Base-by-base conservation (phyloP, 305 asterid genomes). In the Fraxinus platypoda region DNA sequence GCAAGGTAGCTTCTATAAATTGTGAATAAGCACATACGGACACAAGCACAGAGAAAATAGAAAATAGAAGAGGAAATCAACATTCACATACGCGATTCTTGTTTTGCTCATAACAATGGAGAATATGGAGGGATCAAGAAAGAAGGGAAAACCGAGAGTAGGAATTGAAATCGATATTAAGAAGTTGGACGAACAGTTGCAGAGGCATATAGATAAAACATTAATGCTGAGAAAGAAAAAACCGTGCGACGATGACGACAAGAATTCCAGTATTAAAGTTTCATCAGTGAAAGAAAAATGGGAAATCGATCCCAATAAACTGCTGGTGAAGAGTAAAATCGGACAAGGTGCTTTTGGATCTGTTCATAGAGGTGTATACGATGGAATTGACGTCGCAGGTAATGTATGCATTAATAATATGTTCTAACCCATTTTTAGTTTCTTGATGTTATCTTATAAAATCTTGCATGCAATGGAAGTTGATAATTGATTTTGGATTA, bases 381-480 rank as follows among this genome's bases (percentile, higher is more conserved):
- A 81, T n/a, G 84, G 78, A 0, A 37, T 64, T 66, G 46, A 81
- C 35, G 87, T 81, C 13, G 85, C 85, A 3, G 81, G 86, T 83
- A 78, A 76, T 37, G 34, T 0, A 31, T 31, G 34, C 4, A 31
- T 31, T 31, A 31, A 31, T 43, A 43, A 41, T 41, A 30, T 31
- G 34, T 43, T 43, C 5, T 9, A 38, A 8, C 46, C 13, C 13
- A 8, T 38, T 0, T 38, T 38, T 38, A 31, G 0, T 7, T 38
- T 38, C 13, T 41, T 41, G 13, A 41, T 8, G 52, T 12, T 43
- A 2, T 41, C 4, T 41, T 11, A 9, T 41, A 2, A 8, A 41
- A 11, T 41, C 52, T 9, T 41, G 52, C 49, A 9, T 41, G 49
- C 12, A 9, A 37, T 37, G 43, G 43, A 37, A 37, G 43, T 37